Evolutionary conservation across 345 rosid genomes (phyloP).

Genomic region (Rhodamnia rubescens): DNA sequence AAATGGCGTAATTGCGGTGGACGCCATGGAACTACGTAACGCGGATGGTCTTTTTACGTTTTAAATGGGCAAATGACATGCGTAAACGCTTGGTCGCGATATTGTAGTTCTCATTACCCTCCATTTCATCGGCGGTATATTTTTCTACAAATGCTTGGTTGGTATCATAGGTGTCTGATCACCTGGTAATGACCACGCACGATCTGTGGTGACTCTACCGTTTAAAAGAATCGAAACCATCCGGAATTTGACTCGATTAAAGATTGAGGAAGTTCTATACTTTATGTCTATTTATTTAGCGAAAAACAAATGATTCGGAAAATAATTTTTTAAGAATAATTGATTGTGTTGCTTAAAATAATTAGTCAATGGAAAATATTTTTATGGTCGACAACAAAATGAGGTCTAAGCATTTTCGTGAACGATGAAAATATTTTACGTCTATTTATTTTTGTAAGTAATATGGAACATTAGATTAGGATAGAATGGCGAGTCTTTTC

Average conservation of each 20-base stretch:
- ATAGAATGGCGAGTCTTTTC: not conserved
- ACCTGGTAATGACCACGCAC: accelerated
- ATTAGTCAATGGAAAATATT: too few relatives aligned
- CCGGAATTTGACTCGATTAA: not conserved
- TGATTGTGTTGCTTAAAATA: too few relatives aligned
- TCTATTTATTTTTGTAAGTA: too few relatives aligned
- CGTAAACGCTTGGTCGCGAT: not conserved
- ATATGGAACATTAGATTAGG: too few relatives aligned
- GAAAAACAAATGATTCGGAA: too few relatives aligned
- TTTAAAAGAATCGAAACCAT: not conserved
- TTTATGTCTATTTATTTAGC: not conserved
- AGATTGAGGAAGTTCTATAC: not conserved
- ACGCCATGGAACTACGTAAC: not conserved
- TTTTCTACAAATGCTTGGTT: not conserved
- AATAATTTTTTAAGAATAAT: too few relatives aligned
- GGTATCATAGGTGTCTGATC: not conserved
- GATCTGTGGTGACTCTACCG: not conserved
- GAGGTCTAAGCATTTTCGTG: too few relatives aligned
- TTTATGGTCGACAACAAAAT: too few relatives aligned
- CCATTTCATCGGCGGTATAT: not conserved
- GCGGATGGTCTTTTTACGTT: not conserved
- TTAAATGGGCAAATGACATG: not conserved
- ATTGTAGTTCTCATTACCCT: not conserved
- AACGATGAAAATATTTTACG: too few relatives aligned
- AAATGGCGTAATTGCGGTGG: not conserved